Evolutionary conservation across 116 monocot species (phyloP).

Genomic region (Zostera marina): DNA sequence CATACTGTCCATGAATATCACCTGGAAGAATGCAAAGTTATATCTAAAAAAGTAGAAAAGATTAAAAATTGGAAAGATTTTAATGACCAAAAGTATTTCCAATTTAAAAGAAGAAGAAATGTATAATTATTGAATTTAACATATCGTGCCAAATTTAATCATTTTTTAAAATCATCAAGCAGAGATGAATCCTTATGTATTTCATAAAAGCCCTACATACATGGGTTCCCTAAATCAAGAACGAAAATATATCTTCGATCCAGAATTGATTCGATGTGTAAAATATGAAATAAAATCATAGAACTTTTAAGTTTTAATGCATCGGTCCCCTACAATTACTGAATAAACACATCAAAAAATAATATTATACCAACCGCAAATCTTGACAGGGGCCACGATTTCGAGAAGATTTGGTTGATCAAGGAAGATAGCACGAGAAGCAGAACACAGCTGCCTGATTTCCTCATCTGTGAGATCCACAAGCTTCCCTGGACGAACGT

Average conservation of each 20-base stretch:
- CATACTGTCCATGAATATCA: slow-evolving; percentile 87
- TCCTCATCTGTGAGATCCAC: slow-evolving; percentile 35
- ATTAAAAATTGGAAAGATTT: neutral
- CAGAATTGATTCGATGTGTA: neutral
- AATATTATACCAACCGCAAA: slow-evolving; percentile 54
- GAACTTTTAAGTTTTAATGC: too few relatives aligned
- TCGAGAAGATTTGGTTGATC: slow-evolving; percentile 54
- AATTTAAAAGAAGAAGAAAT: neutral
- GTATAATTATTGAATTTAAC: neutral
- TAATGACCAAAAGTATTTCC: neutral
- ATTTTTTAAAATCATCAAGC: too few relatives aligned
- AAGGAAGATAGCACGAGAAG: slow-evolving; percentile 50
- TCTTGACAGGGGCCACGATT: slow-evolving; percentile 68
- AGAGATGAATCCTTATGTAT: too few relatives aligned
- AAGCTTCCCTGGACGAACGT: slow-evolving; percentile 15
- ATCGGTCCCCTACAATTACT: too few relatives aligned
- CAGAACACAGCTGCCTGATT: slow-evolving; percentile 47
- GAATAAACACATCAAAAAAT: too few relatives aligned
- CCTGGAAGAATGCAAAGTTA: slow-evolving; percentile 17
- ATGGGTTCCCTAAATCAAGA: too few relatives aligned
- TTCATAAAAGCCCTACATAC: too few relatives aligned
- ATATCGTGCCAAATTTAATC: too few relatives aligned
- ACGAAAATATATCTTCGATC: too few relatives aligned
- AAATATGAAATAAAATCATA: neutral
- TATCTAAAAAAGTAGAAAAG: neutral